A percentile compares a stretch with the other conserved stretches of the same genome.
These are phyloP conservation scores for Pharus latifolius DNA, from an alignment of 176 grass and related monocot genomes.

Conservation along the genomic window DNA sequence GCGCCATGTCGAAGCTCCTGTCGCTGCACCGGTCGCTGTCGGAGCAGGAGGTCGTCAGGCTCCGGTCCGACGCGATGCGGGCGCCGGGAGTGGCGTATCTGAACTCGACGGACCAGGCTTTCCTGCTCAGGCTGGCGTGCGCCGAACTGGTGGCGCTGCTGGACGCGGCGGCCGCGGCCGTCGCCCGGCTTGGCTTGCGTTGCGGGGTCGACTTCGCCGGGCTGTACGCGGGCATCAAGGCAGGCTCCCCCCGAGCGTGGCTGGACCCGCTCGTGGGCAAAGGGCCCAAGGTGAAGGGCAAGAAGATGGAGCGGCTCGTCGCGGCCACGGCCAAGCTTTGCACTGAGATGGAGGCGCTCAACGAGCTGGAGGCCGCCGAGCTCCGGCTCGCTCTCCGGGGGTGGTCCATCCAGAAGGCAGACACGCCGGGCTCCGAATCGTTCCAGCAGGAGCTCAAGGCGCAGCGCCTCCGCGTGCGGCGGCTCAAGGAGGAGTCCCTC, in stretches of 20 bases:
- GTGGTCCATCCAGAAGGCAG: constrained; percentile 22
- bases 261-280: neutral
- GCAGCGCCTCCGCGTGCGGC: constrained; percentile 28
- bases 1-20: constrained; percentile 36
- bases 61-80: constrained; percentile 39
- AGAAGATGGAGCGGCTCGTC: constrained; percentile 34
- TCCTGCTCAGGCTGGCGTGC: constrained; percentile 45
- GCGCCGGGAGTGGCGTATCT: constrained; percentile 50
- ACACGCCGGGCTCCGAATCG: neutral
- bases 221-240: constrained; percentile 22
- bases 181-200: constrained; percentile 20
- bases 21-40: constrained; percentile 35
- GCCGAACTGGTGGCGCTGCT: constrained; percentile 24
- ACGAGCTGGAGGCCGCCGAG: constrained; percentile 38
- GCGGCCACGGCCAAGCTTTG: constrained; percentile 20
- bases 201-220: constrained; percentile 23
- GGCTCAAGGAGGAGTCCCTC: constrained; percentile 38
- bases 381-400: constrained; percentile 17
- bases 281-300: neutral
- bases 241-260: neutral
- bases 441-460: constrained; percentile 19
- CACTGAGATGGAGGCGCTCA: constrained; percentile 40
- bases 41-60: constrained; percentile 22
- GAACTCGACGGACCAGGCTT: constrained; percentile 34
- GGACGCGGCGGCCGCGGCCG: constrained; percentile 13